Conservation (phyloP, 768 basidiomycete species). For the Mycena crocata region DNA sequence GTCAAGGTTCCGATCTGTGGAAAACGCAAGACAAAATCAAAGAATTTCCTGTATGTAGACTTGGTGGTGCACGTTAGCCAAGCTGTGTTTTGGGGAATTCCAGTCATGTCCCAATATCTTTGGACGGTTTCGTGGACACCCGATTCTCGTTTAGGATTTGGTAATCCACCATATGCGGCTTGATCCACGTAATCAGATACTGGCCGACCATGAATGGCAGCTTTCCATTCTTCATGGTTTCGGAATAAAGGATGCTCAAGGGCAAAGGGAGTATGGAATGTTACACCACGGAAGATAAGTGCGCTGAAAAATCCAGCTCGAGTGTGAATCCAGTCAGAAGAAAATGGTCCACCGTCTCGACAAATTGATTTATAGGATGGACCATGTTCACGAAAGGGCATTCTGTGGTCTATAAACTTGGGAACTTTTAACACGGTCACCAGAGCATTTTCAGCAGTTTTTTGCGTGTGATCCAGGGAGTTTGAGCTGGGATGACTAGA, state of each 20-base stretch:
- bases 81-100: neutral
- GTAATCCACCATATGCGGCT: neutral
- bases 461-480: neutral
- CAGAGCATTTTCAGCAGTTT: neutral
- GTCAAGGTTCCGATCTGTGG: no score
- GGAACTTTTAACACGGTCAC: neutral
- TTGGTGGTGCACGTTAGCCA: neutral
- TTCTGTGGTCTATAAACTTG: no score
- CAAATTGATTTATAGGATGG: neutral
- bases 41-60: neutral
- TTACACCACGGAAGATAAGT: neutral
- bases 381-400: neutral
- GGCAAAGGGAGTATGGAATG: neutral
- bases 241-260: neutral
- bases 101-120: neutral
- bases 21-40: neutral
- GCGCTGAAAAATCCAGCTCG: neutral
- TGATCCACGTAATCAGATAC: neutral
- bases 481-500: neutral
- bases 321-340: neutral
- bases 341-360: neutral
- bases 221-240: neutral
- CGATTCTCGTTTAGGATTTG: neutral
- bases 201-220: no score
- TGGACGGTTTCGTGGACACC: neutral